Base-by-base conservation (phyloP, 768 basidiomycete species). In the Lentinula guzmanii region DNA sequence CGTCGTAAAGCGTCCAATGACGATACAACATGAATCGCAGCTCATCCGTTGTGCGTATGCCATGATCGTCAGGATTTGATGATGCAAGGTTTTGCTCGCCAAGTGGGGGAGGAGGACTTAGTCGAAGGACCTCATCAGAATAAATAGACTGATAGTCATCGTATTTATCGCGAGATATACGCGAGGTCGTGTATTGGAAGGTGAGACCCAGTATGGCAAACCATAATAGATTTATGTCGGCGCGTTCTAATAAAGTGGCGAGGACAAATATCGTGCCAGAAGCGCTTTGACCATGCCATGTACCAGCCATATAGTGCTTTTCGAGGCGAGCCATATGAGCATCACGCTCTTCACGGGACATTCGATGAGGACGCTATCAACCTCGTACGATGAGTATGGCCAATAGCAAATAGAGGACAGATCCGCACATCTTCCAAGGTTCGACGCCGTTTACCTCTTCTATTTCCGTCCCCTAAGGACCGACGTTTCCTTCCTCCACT, bases 1-100 rank as follows among this genome's bases (percentile, higher is more conserved):
- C 87, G 69, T 99, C 97, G 70, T 98, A 98, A 51, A 99, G 75
- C 34, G 90, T 98, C 97, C 97, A 99, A 75, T 98, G 97, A 61
- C 96, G 83, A 70, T 95, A 95, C 58, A 98, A 82, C 75, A 89
- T 95, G 72, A 99, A 98, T 28, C 97, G 83, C 58, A 98, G 77
- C 72, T 99, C 97, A 56, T 95, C 93, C 35, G 86, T 87, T 43
- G 88, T 79, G 42, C 92, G 84, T 64, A 99, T 86, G 34, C 87
- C 85, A 61, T 80, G 76, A 70, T 98, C 95, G 66, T 98, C 95
- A 1, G 96, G 91, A 64, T 82, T 84, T 28, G 86, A 75, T 0
- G 86, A 82, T 58, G 80, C 78, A 62, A 77, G 70, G 15, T 78
- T 75, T 56, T 78, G 76, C 6, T 77, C 72, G 46, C 74, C 65